Conservation (phyloP, 208 protist species). For the Strigomonas culicis region DNA sequence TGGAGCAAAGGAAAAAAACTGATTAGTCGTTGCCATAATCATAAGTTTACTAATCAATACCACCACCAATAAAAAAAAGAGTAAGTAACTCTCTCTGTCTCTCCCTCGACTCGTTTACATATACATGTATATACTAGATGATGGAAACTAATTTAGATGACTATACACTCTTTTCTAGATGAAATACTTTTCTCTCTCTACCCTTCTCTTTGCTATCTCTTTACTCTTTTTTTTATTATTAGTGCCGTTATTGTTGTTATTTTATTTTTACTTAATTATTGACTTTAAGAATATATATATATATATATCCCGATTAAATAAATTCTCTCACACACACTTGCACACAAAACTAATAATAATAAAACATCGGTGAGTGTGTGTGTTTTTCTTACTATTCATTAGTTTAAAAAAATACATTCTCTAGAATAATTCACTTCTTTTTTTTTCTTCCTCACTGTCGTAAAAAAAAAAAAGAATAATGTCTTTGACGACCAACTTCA, state of each 20-base stretch:
- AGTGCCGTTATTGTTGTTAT: background rate
- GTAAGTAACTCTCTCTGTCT: too few relatives aligned
- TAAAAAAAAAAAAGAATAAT: conserved; percentile 24
- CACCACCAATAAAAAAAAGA: background rate
- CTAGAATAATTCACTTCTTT: conserved; percentile 14
- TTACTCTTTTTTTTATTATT: conserved; percentile 7
- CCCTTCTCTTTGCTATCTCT: conserved; percentile 5
- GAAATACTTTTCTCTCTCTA: too few relatives aligned
- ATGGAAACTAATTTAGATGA: too few relatives aligned
- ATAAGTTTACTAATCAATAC: too few relatives aligned
- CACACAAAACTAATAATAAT: background rate
- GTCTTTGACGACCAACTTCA: conserved; percentile 87
- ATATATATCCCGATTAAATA: conserved; percentile 3
- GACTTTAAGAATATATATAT: conserved; percentile 13
- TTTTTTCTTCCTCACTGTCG: background rate
- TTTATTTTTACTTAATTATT: conserved; percentile 12
- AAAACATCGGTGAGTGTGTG: background rate
- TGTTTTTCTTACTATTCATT: conserved; percentile 11
- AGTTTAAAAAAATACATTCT: conserved; percentile 1
- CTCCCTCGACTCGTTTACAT: too few relatives aligned
- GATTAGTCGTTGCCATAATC: background rate
- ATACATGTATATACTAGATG: too few relatives aligned
- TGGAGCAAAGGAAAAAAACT: background rate
- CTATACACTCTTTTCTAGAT: too few relatives aligned
- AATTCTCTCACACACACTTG: background rate